Evolutionary conservation across 257 asterid species (phyloP), one percentile per base, ranked within the genome.

Genomic region (Scutellaria galericulata): DNA sequence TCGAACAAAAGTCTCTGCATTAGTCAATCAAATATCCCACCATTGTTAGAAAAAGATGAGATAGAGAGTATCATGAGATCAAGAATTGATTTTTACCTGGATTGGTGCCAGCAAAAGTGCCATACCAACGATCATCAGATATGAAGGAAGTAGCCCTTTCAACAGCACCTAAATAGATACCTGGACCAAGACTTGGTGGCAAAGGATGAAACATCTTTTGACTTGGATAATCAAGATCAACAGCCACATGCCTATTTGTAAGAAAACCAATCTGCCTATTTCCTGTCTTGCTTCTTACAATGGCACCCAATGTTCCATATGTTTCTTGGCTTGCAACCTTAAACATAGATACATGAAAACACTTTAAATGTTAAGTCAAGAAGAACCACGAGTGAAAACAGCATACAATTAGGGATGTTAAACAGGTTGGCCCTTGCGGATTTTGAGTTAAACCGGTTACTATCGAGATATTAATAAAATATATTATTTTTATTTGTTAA

Each of bases 311-410:
- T 59, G 99, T 95, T 72, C 99, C 99, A 66, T 83, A 95, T 14
- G 96, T 92, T 84, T 95, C 98, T 81, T 95, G 98, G 91, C 93
- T 90, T 56, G 99, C 98, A 81, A 95, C 99, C 99, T 94, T 74
- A 57, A 64, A 42, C 27, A 24, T 24, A 60, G 14, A 61, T 7
- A 9, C 50, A 45, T 45, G 50, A 12, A 7, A 45, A 9, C 2
- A 45, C 50, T 7, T 45, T 45, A 45, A 4, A 45, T 45, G 4
- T 45, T 0, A 45, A 45, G 50, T 12, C 13, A 24, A 24, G 27
- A 24, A 18, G 0, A 18, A 18, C 0, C 27, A 24, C 2, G 2
- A 24, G 27, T 24, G 27, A 24, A 24, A 24, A 24, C 27, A 24
- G 1, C 27, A 24, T 24, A 51, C 18, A 48, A 64, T 18, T n/a